phyloP scores from a whole-genome alignment of 768 basidiomycete genomes.

The Suillus americanus region DNA sequence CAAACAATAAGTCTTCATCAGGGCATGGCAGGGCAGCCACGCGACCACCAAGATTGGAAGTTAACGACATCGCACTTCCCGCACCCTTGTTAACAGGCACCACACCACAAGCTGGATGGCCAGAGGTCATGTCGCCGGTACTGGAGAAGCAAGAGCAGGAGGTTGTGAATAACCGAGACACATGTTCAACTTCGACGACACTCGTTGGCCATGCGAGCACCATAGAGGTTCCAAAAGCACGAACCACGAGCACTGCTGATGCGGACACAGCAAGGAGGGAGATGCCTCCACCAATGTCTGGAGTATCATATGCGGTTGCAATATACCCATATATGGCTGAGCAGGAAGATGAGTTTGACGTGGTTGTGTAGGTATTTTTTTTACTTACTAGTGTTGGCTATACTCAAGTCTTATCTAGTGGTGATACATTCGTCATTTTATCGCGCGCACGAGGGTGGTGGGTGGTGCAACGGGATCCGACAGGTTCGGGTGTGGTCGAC shows the following conservation, averaged over 20 bases:
- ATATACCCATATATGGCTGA: conserved; percentile 99
- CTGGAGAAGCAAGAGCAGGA: conserved; percentile 49
- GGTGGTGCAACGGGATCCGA: conserved; percentile 95
- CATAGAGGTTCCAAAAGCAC: conserved; percentile 22
- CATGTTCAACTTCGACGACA: conserved; percentile 31
- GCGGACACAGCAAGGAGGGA: conserved; percentile 40
- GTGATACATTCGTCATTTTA: conserved; percentile 91
- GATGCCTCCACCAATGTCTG: conserved; percentile 43
- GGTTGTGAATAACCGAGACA: conserved; percentile 37
- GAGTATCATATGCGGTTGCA: conserved; percentile 91
- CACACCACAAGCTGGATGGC: conserved; percentile 76
- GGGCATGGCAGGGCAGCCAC: conserved; percentile 37
- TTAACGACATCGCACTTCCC: conserved; percentile 56
- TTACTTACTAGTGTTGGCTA: neutral
- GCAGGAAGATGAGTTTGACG: conserved; percentile 98
- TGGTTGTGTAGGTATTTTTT: conserved; percentile 73
- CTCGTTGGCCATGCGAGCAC: conserved; percentile 32
- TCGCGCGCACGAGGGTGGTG: conserved; percentile 98
- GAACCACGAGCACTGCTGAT: conserved; percentile 25
- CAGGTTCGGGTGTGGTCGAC: conserved; percentile 76
- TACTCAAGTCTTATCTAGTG: conserved; percentile 43
- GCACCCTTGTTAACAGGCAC: conserved; percentile 55
- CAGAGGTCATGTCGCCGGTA: conserved; percentile 66
- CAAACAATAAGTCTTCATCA: conserved; percentile 23
- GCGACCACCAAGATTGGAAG: conserved; percentile 70